Evolutionary conservation across 2,329 filamentous ascomycete species (phyloP).

Genomic region (Fusarium penzigii): DNA sequence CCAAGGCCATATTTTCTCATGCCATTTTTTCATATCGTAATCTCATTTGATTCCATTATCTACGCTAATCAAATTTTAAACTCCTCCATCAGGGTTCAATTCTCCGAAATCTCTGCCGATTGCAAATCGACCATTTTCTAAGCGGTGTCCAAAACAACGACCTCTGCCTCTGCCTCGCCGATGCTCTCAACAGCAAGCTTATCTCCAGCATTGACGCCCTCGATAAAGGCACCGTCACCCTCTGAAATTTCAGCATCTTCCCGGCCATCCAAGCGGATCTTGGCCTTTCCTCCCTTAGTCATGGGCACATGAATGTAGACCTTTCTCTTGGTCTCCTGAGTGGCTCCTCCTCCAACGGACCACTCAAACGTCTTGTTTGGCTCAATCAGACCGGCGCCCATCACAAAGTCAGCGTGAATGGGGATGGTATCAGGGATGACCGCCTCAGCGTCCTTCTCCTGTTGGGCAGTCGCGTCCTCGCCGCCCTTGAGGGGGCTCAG

Average conservation of each 20-base stretch:
- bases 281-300: constrained; percentile 74
- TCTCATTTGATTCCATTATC: no score
- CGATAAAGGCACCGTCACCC: constrained; percentile 80
- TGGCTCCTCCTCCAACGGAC: constrained; percentile 63
- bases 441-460: constrained; percentile 66
- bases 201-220: constrained; percentile 64
- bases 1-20: no score
- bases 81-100: no score
- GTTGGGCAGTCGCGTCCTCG: constrained; percentile 56
- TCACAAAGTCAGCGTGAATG: constrained; percentile 81
- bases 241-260: constrained; percentile 67
- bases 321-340: constrained; percentile 61
- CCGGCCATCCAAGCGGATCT: constrained; percentile 66
- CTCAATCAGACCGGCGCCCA: constrained; percentile 74
- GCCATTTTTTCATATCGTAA: no score
- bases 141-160: constrained; percentile 66
- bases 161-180: constrained; percentile 68
- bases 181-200: constrained; percentile 66
- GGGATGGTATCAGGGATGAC: constrained; percentile 69
- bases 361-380: constrained; percentile 69
- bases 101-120: no score
- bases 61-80: no score
- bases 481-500: constrained; percentile 74
- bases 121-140: no score
- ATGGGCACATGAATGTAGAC: constrained; percentile 81